Evolutionary conservation across 177 flowering plant genomes (phyloP).

Genomic region (Vitis hybrid): DNA sequence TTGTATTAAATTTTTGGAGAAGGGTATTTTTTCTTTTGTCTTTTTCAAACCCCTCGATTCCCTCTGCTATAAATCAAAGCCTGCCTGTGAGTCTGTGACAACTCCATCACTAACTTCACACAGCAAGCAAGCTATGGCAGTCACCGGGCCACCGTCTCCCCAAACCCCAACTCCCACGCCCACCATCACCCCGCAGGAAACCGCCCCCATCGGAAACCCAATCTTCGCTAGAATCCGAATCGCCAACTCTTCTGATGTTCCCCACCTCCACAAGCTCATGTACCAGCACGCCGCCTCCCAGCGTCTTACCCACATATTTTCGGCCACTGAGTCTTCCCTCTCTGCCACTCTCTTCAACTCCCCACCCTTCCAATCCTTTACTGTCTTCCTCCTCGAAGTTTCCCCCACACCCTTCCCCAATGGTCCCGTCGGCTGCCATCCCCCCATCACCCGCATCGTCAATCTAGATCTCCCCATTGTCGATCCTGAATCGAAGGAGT

Average conservation of each 20-base stretch:
- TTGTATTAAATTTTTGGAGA: too few species aligned
- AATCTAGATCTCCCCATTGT: slow-evolving; percentile 32
- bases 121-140: slow-evolving; percentile 39
- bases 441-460: slow-evolving; percentile 19
- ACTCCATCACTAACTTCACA: too few species aligned
- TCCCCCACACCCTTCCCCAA: slow-evolving; percentile 21
- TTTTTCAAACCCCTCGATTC: too few species aligned
- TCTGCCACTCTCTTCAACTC: slow-evolving; percentile 40
- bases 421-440: slow-evolving; percentile 15
- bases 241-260: slow-evolving; percentile 40
- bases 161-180: slow-evolving; percentile 35
- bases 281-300: slow-evolving; percentile 52
- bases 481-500: slow-evolving; percentile 54
- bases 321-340: slow-evolving; percentile 45
- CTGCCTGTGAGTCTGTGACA: too few species aligned
- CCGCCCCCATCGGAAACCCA: slow-evolving; percentile 23
- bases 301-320: slow-evolving; percentile 36
- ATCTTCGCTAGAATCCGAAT: slow-evolving; percentile 54
- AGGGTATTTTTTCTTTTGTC: too few species aligned
- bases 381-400: slow-evolving; percentile 45
- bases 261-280: slow-evolving; percentile 52
- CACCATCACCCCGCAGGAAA: slow-evolving; percentile 20
- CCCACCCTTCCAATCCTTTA: slow-evolving; percentile 49
- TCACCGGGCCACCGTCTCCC: slow-evolving; percentile 58
- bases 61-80: too few species aligned